Conservation (phyloP, 2,329 filamentous ascomycete species). For the Pseudocercospora eumusae region DNA sequence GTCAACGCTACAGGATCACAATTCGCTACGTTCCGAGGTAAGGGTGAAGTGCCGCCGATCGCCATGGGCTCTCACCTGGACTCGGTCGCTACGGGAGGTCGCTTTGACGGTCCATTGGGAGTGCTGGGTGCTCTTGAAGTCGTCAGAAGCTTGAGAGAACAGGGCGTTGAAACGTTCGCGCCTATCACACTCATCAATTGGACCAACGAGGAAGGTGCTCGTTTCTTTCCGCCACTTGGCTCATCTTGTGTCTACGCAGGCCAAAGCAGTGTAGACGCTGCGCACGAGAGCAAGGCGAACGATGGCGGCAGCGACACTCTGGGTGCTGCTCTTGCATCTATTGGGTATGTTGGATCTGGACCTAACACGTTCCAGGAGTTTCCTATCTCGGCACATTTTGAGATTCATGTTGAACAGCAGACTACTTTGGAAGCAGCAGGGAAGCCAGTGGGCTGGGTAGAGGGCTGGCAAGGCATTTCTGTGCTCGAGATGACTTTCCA, state of each 20-base stretch:
- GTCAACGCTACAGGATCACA: constrained; percentile 35
- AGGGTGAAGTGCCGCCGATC: constrained; percentile 32
- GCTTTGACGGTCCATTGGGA: constrained; percentile 28
- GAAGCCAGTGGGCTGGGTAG: constrained; percentile 31
- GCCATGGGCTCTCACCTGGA: constrained; percentile 34
- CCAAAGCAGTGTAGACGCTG: constrained; percentile 28
- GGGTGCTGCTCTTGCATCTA: constrained; percentile 36
- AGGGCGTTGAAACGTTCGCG: constrained; percentile 31
- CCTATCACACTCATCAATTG: constrained; percentile 36
- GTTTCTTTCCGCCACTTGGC: constrained; percentile 28
- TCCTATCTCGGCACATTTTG: constrained; percentile 34
- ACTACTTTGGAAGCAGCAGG: constrained; percentile 27
- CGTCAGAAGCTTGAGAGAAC: constrained; percentile 37
- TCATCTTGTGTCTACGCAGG: constrained; percentile 33
- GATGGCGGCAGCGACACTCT: constrained; percentile 30
- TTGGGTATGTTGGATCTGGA: constrained; percentile 39
- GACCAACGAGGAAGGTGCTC: constrained; percentile 37
- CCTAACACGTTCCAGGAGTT: constrained; percentile 30
- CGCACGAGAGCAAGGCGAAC: constrained; percentile 32
- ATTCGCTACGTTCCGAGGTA: constrained; percentile 31
- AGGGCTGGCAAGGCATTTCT: constrained; percentile 34
- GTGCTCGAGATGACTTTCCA: constrained; percentile 19
- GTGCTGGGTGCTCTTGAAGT: constrained; percentile 29
- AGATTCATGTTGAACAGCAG: constrained; percentile 35
- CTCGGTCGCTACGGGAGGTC: constrained; percentile 27